Evolutionary conservation across 2,329 filamentous ascomycete genomes (phyloP).

Genomic region (Camillea tinctor): DNA sequence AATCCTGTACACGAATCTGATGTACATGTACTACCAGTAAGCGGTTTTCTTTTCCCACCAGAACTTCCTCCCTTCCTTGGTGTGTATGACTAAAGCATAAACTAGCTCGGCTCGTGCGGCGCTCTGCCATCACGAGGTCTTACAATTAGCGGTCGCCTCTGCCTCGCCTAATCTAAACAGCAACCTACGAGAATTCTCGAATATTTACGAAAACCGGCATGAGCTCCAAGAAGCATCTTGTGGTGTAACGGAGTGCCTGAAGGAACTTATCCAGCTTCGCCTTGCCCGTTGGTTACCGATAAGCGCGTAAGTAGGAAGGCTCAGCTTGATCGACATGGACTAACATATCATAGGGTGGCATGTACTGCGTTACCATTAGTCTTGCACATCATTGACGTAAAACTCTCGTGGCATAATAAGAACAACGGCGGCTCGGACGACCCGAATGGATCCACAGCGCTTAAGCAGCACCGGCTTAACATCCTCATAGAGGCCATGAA

Average conservation of each 20-base stretch:
- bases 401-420: slow-evolving; percentile 32
- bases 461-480: slow-evolving; percentile 44
- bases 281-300: slow-evolving; percentile 47
- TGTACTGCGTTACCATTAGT: slow-evolving; percentile 38
- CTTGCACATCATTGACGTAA: slow-evolving; percentile 39
- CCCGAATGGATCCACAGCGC: slow-evolving; percentile 34
- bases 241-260: slow-evolving; percentile 45
- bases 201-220: slow-evolving; percentile 40
- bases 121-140: slow-evolving; percentile 46
- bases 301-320: slow-evolving; percentile 39
- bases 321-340: background rate
- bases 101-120: slow-evolving; percentile 42
- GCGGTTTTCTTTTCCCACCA: slow-evolving; percentile 15
- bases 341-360: slow-evolving; percentile 26
- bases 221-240: slow-evolving; percentile 45
- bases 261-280: slow-evolving; percentile 45
- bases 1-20: slow-evolving; percentile 45
- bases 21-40: slow-evolving; percentile 53
- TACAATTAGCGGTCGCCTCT: slow-evolving; percentile 42
- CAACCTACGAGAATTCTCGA: slow-evolving; percentile 33
- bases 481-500: slow-evolving; percentile 47
- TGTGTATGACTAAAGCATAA: slow-evolving; percentile 7
- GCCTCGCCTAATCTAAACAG: slow-evolving; percentile 34
- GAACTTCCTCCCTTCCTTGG: too few species aligned
- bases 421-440: slow-evolving; percentile 14